Evolutionary conservation across 140 eudicot species (phyloP), one percentile per base, ranked within the genome.

Genomic region (Erigeron philadelphicus): DNA sequence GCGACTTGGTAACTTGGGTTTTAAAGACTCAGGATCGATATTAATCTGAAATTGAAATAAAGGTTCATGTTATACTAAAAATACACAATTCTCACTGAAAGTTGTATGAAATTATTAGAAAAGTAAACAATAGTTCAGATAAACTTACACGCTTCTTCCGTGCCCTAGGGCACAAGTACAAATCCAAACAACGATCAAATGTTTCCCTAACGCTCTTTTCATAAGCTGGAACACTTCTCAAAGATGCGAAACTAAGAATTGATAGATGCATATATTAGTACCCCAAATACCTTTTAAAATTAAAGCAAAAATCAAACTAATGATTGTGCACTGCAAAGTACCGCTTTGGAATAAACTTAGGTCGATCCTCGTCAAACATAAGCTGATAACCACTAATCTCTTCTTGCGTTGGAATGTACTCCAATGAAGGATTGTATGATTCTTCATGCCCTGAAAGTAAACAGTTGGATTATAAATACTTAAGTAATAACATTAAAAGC

Each of bases 151-250:
- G 95, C 76, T 94, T 94, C 69, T 89, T 94, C 47, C 95, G 92
- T 72, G 86, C 95, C 77, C 99, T 81, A 54, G 97, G 90, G 75
- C 99, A 94, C 73, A 94, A 43, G 74, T 94, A 94, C 23, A 94
- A 75, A 80, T 94, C 99, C 81, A 94, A 75, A 77, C 97, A 89
- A 48, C 99, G 99, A 48, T 85, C 99, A 79, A 89, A 85, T 11
- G 70, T 45, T 76, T 94, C 99, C 58, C 81, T 82, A 41, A 89
- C 86, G 59, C 87, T 85, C 76, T 85, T 89, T 48, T 83, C 95
- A 66, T 89, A 94, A 45, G 99, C 97, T n/a, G 97, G 99, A 61
- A 94, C 97, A 69, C 84, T 73, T 87, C 99, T 89, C 81, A 87
- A 80, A 41, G 95, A 94, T 17, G 87, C 64, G 69, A 78, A 94